Evolutionary conservation across 1,284 basidiomycete species (phyloP), one percentile per base, ranked within the genome.

Genomic region (Puccinia coronata): DNA sequence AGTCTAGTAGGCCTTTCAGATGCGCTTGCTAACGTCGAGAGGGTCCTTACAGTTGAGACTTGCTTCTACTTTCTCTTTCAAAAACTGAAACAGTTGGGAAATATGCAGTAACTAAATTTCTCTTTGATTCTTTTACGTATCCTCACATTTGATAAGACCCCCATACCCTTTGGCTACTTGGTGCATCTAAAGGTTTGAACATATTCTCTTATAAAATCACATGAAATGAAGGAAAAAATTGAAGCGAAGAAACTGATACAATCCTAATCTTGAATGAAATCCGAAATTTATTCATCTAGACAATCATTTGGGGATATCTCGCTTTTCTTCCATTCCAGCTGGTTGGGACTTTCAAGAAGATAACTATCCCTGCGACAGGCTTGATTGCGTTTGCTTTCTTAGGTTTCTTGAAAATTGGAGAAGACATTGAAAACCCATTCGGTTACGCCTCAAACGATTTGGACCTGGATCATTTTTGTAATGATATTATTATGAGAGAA

Each of bases 351-450:
- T 81, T 81, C 51, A 61, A 61, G 31, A 63, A 65, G 47, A 55
- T 81, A 16, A 73, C 70, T 16, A 63, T 81, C 25, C 79, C 79
- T 8, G 79, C 79, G 11, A 39, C 49, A 9, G 70, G 28, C 14
- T 53, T 81, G 59, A 70, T 81, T 73, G 39, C 70, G 20, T 63
- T 67, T n/a, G 79, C 79, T 34, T 81, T 81, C 28, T 61, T 81
- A 20, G 79, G 79, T 23, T 74, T 81, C 51, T 55, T 81, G 39
- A 23, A 72, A 51, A 72, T 81, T 11, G 79, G 59, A 25, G 71
- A 81, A 81, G 79, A 81, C 14, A 81, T 81, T 73, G 79, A 81
- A 67, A 81, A 81, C 51, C 79, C 79, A 14, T 81, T 81, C 55
- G 79, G 79, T 65, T 81, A 81, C 36, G 53, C 72, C 49, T 53